Percentiles rank a stretch among this genome's conserved stretches.
phyloP scores from a whole-genome alignment of 2,329 filamentous ascomycete genomes.

The Sclerotinia sclerotiorum region DNA sequence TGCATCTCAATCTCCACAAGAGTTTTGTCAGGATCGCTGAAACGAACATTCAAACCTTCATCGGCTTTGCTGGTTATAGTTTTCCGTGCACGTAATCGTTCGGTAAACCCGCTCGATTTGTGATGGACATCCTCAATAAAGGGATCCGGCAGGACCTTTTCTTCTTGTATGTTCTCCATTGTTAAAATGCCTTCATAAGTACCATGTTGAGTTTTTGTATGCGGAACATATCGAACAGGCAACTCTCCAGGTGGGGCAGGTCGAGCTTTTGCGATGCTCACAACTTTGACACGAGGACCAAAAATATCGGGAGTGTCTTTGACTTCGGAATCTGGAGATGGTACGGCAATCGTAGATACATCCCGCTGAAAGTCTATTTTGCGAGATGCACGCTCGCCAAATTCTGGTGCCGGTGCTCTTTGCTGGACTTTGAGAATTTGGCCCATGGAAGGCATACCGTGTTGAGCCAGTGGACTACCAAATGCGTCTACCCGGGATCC shows the following conservation, averaged over 20 bases:
- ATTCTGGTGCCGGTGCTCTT: conserved; percentile 16
- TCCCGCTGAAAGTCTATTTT: neutral
- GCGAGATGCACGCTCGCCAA: neutral
- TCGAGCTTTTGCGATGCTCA: conserved; percentile 32
- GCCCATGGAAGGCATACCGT: conserved; percentile 23
- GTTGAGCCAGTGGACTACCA: conserved; percentile 35
- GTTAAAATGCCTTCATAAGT: conserved; percentile 33
- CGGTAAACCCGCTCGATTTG: conserved; percentile 30
- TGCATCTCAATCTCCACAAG: conserved; percentile 24
- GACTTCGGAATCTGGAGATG: neutral
- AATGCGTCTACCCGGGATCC: conserved; percentile 33
- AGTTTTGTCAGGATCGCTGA: conserved; percentile 28
- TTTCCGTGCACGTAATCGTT: conserved; percentile 28
- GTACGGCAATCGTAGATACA: neutral
- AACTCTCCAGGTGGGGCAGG: conserved; percentile 32
- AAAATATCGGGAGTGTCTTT: conserved; percentile 12
- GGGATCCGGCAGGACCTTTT: conserved; percentile 33
- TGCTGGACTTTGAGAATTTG: conserved; percentile 27
- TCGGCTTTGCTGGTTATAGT: neutral
- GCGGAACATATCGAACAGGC: conserved; percentile 33
- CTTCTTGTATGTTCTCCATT: conserved; percentile 31
- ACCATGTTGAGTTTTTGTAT: conserved; percentile 33
- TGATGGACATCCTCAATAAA: conserved; percentile 30
- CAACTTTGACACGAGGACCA: conserved; percentile 21
- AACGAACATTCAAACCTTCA: conserved; percentile 7